Base-by-base conservation (phyloP, 2,329 filamentous ascomycete species). In the Zymoseptoria passerinii region DNA sequence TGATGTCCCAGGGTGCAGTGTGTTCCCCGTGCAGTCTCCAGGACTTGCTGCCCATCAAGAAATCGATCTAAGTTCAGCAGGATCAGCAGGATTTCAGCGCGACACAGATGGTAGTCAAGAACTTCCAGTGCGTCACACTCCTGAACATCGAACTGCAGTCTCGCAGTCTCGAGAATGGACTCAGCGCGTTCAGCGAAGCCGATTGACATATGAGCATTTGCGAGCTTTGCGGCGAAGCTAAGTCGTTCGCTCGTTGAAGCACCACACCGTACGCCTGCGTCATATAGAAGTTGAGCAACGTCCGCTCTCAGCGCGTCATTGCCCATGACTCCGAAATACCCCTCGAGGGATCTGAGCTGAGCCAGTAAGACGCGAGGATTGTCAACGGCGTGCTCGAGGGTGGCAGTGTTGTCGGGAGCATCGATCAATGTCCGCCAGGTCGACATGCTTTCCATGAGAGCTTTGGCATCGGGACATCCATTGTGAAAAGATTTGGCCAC, bases 151-250 rank as follows among this genome's bases (percentile, higher is more conserved):
- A 80, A 63, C 54, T 81, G 78, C 19, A 75, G 72, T 61, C 85
- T 80, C 2, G 84, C 83, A 56, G 81, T 79, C 0, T 80, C 77
- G 16, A 96, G 78, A 2, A 80, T 71, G 4, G 78, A 68, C 6
- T 78, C 78, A 51, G 84, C 83, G 66, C 81, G 82, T 50, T 80
- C 80, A 53, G 80, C 80, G 64, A 85, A 83, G 28, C 84, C 85
- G 60, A 87, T 76, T 4, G 78, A 76, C 50, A 83, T 75, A 66
- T 84, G 83, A 61, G 84, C 81, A 7, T 79, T 65, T 1, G 78
- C 80, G 6, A 85, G 72, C 18, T 55, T 56, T 23, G 58, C n/a
- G 10, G 53, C 28, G 18, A 58, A 58, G n/a, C 72, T 62, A 73
- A 78, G 23, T 77, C 73, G 60, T 70, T 75, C 35, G 69, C 69